Evolutionary conservation across 805 yeast genomes (phyloP).

Genomic region (Spathaspora sp.): DNA sequence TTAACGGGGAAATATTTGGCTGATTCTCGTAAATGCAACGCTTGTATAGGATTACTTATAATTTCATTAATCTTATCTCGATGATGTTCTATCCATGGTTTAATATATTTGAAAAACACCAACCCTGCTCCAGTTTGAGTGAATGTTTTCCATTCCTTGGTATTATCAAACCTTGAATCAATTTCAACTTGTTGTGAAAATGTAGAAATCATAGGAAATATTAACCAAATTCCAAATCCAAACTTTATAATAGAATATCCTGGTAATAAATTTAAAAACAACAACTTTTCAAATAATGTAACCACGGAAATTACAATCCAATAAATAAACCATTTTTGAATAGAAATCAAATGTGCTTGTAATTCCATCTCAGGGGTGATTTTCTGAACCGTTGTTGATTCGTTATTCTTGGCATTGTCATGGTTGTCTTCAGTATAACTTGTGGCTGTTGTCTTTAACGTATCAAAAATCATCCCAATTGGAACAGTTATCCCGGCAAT

Average conservation of each 20-base stretch:
- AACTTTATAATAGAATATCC: conserved; percentile 48
- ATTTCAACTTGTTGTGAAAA: conserved; percentile 6
- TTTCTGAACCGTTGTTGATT: too few species aligned
- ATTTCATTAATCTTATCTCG: conserved; percentile 4
- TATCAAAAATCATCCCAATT: conserved; percentile 1
- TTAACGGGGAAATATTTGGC: not conserved
- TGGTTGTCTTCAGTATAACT: conserved; percentile 9
- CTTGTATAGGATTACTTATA: conserved; percentile 4
- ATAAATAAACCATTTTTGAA: conserved; percentile 45
- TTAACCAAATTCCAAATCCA: conserved; percentile 56
- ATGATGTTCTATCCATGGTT: conserved; percentile 18
- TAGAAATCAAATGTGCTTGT: conserved; percentile 20
- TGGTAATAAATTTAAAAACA: conserved; percentile 52
- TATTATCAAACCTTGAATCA: conserved; percentile 7
- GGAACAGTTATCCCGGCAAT: conserved; percentile 37
- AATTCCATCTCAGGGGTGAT: conserved; percentile 10
- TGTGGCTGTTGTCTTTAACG: not conserved
- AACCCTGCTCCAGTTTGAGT: conserved; percentile 30
- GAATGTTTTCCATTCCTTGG: conserved; percentile 28
- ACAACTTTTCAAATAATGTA: conserved; percentile 36
- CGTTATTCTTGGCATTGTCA: too few species aligned
- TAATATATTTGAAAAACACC: conserved; percentile 24
- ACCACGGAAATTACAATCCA: conserved; percentile 62
- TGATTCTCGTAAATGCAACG: conserved; percentile 4
- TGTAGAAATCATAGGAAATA: conserved; percentile 37